phyloP scores from a whole-genome alignment of 805 yeast genomes.

The Kodamaea lidongshanica region DNA sequence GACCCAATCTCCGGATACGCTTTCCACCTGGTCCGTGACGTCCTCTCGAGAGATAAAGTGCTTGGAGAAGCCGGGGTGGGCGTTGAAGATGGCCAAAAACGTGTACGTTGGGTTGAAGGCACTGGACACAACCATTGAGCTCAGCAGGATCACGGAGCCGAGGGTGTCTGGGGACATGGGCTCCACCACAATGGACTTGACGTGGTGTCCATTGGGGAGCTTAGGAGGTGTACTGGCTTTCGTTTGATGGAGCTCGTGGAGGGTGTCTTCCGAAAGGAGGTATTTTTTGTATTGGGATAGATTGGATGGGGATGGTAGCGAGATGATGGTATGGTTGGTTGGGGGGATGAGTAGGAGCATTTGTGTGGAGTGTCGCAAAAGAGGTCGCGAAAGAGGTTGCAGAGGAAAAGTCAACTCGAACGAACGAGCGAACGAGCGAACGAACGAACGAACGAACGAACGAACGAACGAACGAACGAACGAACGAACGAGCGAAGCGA shows the following conservation, averaged over 20 bases:
- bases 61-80: conserved; percentile 15
- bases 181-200: conserved; percentile 37
- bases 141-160: conserved; percentile 39
- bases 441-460: too few species aligned
- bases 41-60: conserved; percentile 40
- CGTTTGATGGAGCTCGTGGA: conserved; percentile 6
- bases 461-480: too few species aligned
- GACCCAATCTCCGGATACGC: conserved; percentile 24
- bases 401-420: too few species aligned
- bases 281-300: conserved; percentile 4
- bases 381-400: not conserved
- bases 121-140: conserved; percentile 35
- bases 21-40: conserved; percentile 30
- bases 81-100: conserved; percentile 31
- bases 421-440: too few species aligned
- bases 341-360: not conserved
- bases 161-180: conserved; percentile 1
- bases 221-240: conserved; percentile 6
- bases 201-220: conserved; percentile 23
- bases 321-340: not conserved
- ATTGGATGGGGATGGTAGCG: conserved; percentile 4
- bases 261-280: conserved; percentile 1
- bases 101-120: conserved; percentile 36
- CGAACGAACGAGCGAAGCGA: too few species aligned
- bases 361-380: conserved; percentile 1